These are phyloP conservation scores for Naganishia sp. DNA, from an alignment of 1,284 basidiomycete species.

Conservation along the genomic window DNA sequence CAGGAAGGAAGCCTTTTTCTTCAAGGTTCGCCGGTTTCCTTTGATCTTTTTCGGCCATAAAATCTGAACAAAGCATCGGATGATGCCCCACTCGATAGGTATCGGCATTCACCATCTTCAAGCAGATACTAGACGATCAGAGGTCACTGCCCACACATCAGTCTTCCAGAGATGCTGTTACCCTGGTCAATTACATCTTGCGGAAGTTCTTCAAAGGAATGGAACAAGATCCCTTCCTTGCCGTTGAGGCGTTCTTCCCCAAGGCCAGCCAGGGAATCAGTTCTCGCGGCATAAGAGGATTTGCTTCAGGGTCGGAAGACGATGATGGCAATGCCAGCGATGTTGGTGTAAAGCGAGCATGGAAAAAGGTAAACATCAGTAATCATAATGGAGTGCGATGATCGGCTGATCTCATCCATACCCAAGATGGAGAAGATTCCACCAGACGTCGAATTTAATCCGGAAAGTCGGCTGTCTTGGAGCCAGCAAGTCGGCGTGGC, in stretches of 20 bases:
- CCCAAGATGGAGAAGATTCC: conserved; percentile 39
- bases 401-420: not conserved
- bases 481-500: conserved; percentile 85
- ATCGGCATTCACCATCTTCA: conserved; percentile 80
- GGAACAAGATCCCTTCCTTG: conserved; percentile 74
- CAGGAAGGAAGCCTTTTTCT: conserved; percentile 88
- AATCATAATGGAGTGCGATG: not conserved
- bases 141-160: conserved; percentile 72
- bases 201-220: conserved; percentile 89
- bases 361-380: conserved; percentile 41
- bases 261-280: conserved; percentile 63
- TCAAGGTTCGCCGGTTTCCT: conserved; percentile 64
- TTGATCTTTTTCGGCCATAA: not conserved
- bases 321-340: conserved; percentile 55
- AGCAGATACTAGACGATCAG: conserved; percentile 73
- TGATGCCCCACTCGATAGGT: conserved; percentile 60
- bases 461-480: conserved; percentile 72
- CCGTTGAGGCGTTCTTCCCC: conserved; percentile 86
- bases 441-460: conserved; percentile 77
- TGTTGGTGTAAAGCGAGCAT: conserved; percentile 54
- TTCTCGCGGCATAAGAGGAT: not conserved
- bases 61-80: not conserved
- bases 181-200: conserved; percentile 78
- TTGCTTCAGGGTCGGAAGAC: conserved; percentile 55
- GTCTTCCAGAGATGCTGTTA: conserved; percentile 76